These are phyloP conservation scores for Melaleuca quinquenervia DNA, from an alignment of 345 rosid genomes.

Conservation along the genomic window DNA sequence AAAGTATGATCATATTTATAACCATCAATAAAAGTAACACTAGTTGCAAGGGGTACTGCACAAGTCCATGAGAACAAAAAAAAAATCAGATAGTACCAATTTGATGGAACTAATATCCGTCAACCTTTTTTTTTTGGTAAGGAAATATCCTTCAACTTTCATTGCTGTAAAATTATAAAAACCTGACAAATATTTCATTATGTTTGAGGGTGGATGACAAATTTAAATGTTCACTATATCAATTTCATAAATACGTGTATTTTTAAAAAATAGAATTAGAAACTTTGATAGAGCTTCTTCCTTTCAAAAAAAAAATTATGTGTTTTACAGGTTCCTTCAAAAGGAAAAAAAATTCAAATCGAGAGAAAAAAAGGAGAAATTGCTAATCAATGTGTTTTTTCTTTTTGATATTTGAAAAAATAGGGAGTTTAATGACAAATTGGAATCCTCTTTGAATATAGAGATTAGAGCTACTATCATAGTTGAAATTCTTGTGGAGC, in stretches of 20 bases:
- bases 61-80: no score
- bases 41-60: no score
- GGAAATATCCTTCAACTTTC: background rate
- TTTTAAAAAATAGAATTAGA: background rate
- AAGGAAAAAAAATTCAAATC: background rate
- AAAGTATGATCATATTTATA: background rate
- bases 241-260: background rate
- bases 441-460: background rate
- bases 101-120: background rate
- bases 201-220: background rate
- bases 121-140: no score
- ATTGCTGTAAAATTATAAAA: background rate
- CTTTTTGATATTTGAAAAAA: background rate
- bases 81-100: no score
- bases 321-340: background rate
- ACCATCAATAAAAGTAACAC: background rate
- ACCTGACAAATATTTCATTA: background rate
- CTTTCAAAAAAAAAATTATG: background rate
- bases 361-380: background rate
- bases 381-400: background rate
- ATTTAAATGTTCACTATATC: background rate
- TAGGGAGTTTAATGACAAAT: background rate
- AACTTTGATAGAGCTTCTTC: no score
- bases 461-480: background rate
- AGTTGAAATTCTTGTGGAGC: background rate